Percentiles rank a stretch among this genome's conserved stretches.
Evolutionary conservation across 495 filamentous ascomycete species (phyloP).

Genomic region (Cairneyella variabilis): DNA sequence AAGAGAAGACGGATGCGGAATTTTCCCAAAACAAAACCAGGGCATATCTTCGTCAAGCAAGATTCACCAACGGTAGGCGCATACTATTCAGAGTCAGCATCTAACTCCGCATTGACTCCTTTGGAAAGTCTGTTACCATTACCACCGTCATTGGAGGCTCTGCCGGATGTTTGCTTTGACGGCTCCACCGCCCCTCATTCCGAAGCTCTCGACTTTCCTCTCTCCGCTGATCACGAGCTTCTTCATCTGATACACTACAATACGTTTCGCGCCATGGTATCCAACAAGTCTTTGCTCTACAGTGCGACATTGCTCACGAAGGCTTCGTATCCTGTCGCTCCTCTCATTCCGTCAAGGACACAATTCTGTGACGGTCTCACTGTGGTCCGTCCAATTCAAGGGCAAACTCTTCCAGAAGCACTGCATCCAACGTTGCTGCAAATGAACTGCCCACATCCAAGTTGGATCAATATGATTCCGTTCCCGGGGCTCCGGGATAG

Average conservation of each 20-base stretch:
- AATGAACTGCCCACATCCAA: constrained; percentile 14
- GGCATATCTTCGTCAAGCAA: neutral
- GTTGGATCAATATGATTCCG: constrained; percentile 32
- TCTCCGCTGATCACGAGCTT: constrained; percentile 19
- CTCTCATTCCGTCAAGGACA: neutral
- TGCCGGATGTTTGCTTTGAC: too few relatives aligned
- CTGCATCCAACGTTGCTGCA: constrained; percentile 20
- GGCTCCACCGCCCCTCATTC: too few relatives aligned
- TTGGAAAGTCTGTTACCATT: too few relatives aligned
- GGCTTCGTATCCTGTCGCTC: neutral
- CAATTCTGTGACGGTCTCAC: constrained; percentile 14
- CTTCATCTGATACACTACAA: constrained; percentile 20
- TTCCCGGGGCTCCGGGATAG: constrained; percentile 33
- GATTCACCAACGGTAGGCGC: too few relatives aligned
- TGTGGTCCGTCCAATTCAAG: constrained; percentile 1
- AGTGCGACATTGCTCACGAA: neutral
- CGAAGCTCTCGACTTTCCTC: constrained; percentile 1
- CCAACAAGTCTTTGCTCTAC: constrained; percentile 13
- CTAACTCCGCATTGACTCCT: too few relatives aligned
- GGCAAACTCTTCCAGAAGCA: constrained; percentile 5
- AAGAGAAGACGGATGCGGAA: constrained; percentile 4
- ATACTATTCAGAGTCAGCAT: too few relatives aligned
- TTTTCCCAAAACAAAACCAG: neutral
- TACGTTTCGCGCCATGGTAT: constrained; percentile 12
- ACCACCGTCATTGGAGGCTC: too few relatives aligned